Base-by-base conservation (phyloP, 208 protist genomes). In the Leishmania tropica region DNA sequence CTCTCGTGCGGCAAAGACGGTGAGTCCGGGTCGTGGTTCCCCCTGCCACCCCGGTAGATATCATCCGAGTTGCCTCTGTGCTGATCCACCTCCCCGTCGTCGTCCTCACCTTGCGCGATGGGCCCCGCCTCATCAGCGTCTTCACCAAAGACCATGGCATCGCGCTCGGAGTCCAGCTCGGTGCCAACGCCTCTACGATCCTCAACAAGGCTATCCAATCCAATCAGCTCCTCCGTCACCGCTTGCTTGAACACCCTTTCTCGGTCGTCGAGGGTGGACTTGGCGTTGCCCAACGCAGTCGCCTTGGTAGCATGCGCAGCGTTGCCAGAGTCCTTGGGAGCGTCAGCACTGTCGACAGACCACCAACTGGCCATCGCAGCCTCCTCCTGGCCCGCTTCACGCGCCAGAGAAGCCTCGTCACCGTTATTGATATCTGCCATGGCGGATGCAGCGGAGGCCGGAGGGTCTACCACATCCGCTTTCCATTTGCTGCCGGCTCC, bases 181-280 rank as follows among this genome's bases (percentile, higher is more conserved):
- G 60, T 65, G 1, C 5, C 75, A 37, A 1, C 42, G 17, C 19
- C 28, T 24, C 15, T 11, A 31, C 40, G n/a, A 3, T 8, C 24
- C 1, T 76, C 45, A 15, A 31, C 40, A 53, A 88, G 48, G 1
- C 40, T 60, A 1, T 88, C 85, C 31, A 88, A 37, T 21, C 42
- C 85, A 53, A 88, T 81, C 47, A 88, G 42, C 13, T 88, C 85
- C 35, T 88, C 85, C 37, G 62, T 11, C 7, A 88, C 37, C 1
- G 80, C 80, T 68, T 76, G 84, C 64, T 74, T 42, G 28, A 84
- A 81, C 2, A 24, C 45, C 8, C 70, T 47, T 5, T 79, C 54
- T 35, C 83, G 74, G 35, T 67, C 56, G 3, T 68, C 21, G n/a
- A 28, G 13, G 24, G 67, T 45, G 19, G 40, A 75, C 56, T 37